Base-by-base conservation (phyloP, 108 stramenopile genomes). In the Pseudonitzschia pungens region DNA sequence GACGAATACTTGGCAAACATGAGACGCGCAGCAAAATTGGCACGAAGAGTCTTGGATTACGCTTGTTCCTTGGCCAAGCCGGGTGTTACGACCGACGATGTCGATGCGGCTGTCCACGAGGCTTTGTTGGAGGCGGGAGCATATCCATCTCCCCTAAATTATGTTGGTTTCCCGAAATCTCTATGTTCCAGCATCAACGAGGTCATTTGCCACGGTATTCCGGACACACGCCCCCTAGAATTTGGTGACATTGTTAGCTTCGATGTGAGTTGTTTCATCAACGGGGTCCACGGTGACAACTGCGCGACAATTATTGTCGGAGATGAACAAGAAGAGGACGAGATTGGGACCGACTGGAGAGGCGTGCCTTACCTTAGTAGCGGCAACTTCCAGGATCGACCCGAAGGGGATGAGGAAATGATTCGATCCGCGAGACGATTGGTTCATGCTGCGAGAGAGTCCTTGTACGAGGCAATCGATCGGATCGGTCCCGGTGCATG, bases 191-290 rank as follows among this genome's bases (percentile, higher is more conserved):
- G 83, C n/a, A 79, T 98, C 45, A 99, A 99, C 83, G 98, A 99
- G 83, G 96, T 99, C 18, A 84, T 98, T n/a, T 99, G 98, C 88
- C 99, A 99, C 80, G 99, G 98, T 12, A 93, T 96, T 64, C 94
- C 94, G 0, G 92, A 93, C 73, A 57, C 65, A 6, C 76, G 94
- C 11, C 71, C 72, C 0, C 71, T 99, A 68, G 41, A 89, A 71
- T 75, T 82, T 16, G 98, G 99, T 27, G 98, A 99, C 80, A 81
- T 99, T 50, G 91, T 97, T 15, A 93, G 93, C 71, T 92, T 99
- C 76, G 99, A 99, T 81, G 92, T 99, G 10, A 89, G 74, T 70
- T 77, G 86, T n/a, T 95, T 77, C 81, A 51, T 89, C 5, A 83
- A 83, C 33, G 98, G 99, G 2, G 93, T 95, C 48, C 97, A 98